Percentiles rank a stretch among this genome's conserved stretches.
These are phyloP conservation scores for Haplosporangium sp. DNA, from an alignment of 371 early-diverging fungal species.

Conservation along the genomic window DNA sequence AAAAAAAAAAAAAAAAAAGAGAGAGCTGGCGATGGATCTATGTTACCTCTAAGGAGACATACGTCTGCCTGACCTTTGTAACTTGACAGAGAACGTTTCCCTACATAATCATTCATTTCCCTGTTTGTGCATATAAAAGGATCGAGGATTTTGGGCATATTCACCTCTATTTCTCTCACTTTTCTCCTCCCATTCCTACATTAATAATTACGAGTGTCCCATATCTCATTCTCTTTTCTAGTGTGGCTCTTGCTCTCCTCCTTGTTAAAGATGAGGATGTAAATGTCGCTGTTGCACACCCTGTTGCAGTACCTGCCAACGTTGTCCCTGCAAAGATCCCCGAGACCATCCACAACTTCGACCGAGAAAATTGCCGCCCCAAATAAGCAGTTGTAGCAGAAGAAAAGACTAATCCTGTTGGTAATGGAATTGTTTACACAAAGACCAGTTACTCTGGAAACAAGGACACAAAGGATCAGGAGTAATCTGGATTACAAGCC, in stretches of 20 bases:
- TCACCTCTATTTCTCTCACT: no score
- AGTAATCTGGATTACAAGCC: neutral
- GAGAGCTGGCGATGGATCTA: neutral
- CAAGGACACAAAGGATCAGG: neutral
- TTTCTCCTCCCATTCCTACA: neutral
- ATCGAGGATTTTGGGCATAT: no score
- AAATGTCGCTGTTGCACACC: neutral
- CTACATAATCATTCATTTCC: no score
- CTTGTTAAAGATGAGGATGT: constrained; percentile 17
- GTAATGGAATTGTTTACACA: constrained; percentile 35
- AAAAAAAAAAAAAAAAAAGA: no score
- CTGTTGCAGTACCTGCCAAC: neutral
- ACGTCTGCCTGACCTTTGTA: neutral
- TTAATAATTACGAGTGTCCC: constrained; percentile 20
- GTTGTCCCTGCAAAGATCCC: neutral
- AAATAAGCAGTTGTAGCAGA: no score
- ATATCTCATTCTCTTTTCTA: constrained; percentile 31
- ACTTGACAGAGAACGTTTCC: no score
- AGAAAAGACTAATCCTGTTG: constrained; percentile 25
- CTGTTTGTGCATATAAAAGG: no score
- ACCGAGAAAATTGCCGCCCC: neutral
- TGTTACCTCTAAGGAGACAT: neutral
- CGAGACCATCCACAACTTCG: neutral
- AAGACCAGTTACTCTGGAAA: constrained; percentile 19
- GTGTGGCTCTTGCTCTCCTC: constrained; percentile 27